Evolutionary conservation across 208 protist species (phyloP).

Genomic region (Zelonia costaricensis): DNA sequence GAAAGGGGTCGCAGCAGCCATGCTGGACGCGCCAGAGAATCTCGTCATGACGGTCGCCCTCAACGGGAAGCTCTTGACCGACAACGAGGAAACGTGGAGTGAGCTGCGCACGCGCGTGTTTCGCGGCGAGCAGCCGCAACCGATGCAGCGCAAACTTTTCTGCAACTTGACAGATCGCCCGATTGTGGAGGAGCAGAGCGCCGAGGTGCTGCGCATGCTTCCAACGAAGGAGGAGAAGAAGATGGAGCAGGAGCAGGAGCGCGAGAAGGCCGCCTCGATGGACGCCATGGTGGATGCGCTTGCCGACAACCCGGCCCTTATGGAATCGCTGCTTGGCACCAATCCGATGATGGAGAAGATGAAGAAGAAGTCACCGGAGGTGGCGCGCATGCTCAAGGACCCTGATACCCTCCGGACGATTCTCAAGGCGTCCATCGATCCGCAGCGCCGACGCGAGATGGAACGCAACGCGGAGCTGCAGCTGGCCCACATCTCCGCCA

Average conservation of each 20-base stretch:
- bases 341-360: constrained; percentile 54
- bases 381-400: constrained; percentile 50
- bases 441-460: constrained; percentile 59
- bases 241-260: constrained; percentile 36
- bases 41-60: constrained; percentile 54
- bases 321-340: constrained; percentile 50
- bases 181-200: constrained; percentile 31
- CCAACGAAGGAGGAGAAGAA: constrained; percentile 32
- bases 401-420: constrained; percentile 75
- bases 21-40: constrained; percentile 53
- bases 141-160: constrained; percentile 61
- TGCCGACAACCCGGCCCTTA: constrained; percentile 48
- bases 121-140: constrained; percentile 4
- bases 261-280: constrained; percentile 49
- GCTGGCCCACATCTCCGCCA: constrained; percentile 61
- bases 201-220: constrained; percentile 46
- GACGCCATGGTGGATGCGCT: constrained; percentile 75
- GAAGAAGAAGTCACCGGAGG: constrained; percentile 57
- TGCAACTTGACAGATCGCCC: constrained; percentile 40
- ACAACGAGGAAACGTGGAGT: constrained; percentile 47
- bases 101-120: constrained; percentile 27
- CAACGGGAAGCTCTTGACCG: constrained; percentile 51
- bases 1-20: constrained; percentile 52
- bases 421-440: constrained; percentile 72
- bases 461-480: constrained; percentile 56